phyloP scores from a whole-genome alignment of 2,329 filamentous ascomycete genomes.

The Geosmithia flava region DNA sequence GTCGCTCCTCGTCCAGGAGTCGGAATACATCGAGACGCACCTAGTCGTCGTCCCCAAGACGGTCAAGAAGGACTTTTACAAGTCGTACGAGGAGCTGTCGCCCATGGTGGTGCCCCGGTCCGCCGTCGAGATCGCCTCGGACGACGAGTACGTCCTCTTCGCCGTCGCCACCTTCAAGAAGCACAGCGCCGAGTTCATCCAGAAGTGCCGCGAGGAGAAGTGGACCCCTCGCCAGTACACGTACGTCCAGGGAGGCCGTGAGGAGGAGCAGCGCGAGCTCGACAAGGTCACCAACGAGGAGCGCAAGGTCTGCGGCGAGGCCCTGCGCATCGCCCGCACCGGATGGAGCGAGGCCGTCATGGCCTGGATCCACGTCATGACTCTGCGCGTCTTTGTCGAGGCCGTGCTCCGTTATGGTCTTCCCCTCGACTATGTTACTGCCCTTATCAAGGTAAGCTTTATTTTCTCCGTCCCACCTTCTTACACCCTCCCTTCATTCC shows the following conservation, averaged over 20 bases:
- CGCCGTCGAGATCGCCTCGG: conserved; percentile 64
- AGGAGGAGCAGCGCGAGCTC: conserved; percentile 80
- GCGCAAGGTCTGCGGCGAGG: conserved; percentile 86
- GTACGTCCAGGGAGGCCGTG: conserved; percentile 77
- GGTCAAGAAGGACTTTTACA: conserved; percentile 76
- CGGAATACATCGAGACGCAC: conserved; percentile 94
- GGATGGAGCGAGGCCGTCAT: conserved; percentile 94
- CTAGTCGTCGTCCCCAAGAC: conserved; percentile 77
- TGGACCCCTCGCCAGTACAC: conserved; percentile 95
- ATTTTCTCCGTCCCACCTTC: neutral
- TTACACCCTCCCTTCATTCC: neutral
- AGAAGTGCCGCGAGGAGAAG: conserved; percentile 83
- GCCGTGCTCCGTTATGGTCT: conserved; percentile 93
- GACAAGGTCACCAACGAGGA: conserved; percentile 74
- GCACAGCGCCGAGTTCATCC: conserved; percentile 71
- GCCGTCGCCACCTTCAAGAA: conserved; percentile 93
- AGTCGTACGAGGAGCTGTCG: conserved; percentile 75
- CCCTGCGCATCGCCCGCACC: conserved; percentile 73
- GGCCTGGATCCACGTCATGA: conserved; percentile 89
- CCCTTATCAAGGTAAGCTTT: conserved; percentile 70
- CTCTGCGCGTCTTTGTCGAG: conserved; percentile 90
- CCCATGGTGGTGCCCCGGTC: conserved; percentile 93
- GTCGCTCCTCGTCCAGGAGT: conserved; percentile 68
- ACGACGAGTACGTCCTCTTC: conserved; percentile 83
- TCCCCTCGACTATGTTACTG: conserved; percentile 79